Percentiles rank a stretch among this genome's conserved stretches.
Conservation (phyloP, 352 stramenopile genomes). For the Poterioochromonas sp. region DNA sequence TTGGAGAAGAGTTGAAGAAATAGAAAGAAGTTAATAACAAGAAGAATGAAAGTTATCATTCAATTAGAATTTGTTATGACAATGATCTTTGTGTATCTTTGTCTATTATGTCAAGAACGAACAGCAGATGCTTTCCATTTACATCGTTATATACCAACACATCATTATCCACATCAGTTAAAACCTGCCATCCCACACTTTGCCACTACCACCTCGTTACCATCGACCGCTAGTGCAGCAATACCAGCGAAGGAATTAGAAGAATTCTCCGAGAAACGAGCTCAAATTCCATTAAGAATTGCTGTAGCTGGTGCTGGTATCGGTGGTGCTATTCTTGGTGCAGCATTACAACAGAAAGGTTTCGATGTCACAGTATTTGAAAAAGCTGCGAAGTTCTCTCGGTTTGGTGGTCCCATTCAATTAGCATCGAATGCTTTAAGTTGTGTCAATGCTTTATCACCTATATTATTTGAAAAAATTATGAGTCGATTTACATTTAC, state of each 20-base stretch:
- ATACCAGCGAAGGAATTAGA: too few relatives aligned
- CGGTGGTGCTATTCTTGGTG: slow-evolving; percentile 47
- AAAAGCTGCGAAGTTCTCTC: slow-evolving; percentile 44
- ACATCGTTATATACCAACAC: too few relatives aligned
- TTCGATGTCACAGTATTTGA: slow-evolving; percentile 44
- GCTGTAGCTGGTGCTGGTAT: slow-evolving; percentile 56
- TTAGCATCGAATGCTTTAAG: slow-evolving; percentile 67
- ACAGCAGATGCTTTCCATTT: too few relatives aligned
- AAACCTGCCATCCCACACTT: background rate
- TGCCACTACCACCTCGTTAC: background rate
- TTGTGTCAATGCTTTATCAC: slow-evolving; percentile 65
- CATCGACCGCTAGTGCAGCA: too few relatives aligned
- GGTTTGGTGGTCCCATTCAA: slow-evolving; percentile 71
- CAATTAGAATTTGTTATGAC: too few relatives aligned
- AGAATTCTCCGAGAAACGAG: too few relatives aligned
- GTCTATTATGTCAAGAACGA: too few relatives aligned
- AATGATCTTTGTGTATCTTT: too few relatives aligned
- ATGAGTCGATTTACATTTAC: slow-evolving; percentile 75
- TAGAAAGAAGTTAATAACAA: too few relatives aligned
- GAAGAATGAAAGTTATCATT: too few relatives aligned
- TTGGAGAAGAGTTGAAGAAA: too few relatives aligned
- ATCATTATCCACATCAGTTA: too few relatives aligned
- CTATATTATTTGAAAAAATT: slow-evolving; percentile 56
- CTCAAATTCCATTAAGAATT: slow-evolving; percentile 54
- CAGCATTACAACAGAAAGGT: background rate